These are phyloP conservation scores for Isabelozyma rhagii DNA, from an alignment of 805 yeast genomes.

Conservation along the genomic window DNA sequence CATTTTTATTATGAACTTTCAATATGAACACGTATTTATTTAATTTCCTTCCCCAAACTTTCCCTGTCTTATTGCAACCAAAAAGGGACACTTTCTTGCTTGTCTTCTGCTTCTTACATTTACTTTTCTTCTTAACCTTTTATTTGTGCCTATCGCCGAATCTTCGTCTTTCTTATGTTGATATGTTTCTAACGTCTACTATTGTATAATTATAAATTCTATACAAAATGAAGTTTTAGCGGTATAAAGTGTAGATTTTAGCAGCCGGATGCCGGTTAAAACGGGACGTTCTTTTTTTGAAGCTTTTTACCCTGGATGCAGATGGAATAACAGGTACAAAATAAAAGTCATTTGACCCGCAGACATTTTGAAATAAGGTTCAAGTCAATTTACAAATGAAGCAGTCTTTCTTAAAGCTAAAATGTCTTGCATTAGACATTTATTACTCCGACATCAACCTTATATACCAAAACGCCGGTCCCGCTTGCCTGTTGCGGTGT, in stretches of 20 bases:
- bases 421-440: neutral
- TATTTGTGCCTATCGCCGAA: neutral
- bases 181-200: neutral
- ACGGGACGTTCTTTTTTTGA: no score
- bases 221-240: neutral
- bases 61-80: neutral
- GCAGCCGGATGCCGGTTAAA: no score
- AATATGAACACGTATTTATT: neutral
- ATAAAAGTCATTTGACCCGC: neutral
- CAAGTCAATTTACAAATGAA: no score
- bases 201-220: neutral
- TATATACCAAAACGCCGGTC: no score
- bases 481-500: no score
- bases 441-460: neutral
- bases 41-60: neutral
- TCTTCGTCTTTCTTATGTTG: neutral
- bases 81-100: neutral
- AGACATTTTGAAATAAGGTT: neutral
- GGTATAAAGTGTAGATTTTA: no score
- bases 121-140: neutral
- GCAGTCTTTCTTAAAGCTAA: neutral
- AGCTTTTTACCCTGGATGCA: neutral
- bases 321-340: neutral
- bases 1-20: neutral
- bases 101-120: neutral